Conservation (phyloP, 2,329 filamentous ascomycete genomes). For the Phaeomoniella chlamydospora region DNA sequence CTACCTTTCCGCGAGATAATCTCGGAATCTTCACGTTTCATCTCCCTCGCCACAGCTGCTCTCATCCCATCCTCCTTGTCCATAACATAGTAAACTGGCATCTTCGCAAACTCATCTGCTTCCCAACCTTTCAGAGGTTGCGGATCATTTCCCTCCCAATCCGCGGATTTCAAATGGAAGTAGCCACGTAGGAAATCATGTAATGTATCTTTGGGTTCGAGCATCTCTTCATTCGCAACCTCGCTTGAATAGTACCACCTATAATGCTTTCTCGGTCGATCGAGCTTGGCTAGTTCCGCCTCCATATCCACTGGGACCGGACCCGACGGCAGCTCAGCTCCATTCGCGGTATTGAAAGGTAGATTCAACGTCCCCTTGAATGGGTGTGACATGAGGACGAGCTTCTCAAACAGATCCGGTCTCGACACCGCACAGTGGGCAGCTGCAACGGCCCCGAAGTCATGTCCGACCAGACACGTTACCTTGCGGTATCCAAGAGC, state of each 20-base stretch:
- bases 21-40: constrained; percentile 34
- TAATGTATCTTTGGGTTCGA: constrained; percentile 35
- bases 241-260: constrained; percentile 41
- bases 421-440: constrained; percentile 46
- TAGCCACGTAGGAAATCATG: constrained; percentile 51
- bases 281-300: constrained; percentile 36
- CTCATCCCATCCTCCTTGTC: constrained; percentile 43
- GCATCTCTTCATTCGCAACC: constrained; percentile 21
- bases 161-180: constrained; percentile 52
- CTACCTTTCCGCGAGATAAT: constrained; percentile 23
- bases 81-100: constrained; percentile 60
- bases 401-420: constrained; percentile 48
- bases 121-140: constrained; percentile 39
- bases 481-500: constrained; percentile 45
- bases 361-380: constrained; percentile 45
- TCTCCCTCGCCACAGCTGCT: constrained; percentile 37
- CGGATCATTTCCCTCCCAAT: constrained; percentile 42
- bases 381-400: constrained; percentile 52
- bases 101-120: constrained; percentile 39
- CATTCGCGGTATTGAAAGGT: constrained; percentile 33
- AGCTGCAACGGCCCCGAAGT: constrained; percentile 49
- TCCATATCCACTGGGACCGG: constrained; percentile 37
- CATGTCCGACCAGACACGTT: constrained; percentile 48
- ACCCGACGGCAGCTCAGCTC: too few relatives aligned
- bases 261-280: constrained; percentile 56